phyloP scores from a whole-genome alignment of 768 basidiomycete genomes.

The Tricholoma terreum region DNA sequence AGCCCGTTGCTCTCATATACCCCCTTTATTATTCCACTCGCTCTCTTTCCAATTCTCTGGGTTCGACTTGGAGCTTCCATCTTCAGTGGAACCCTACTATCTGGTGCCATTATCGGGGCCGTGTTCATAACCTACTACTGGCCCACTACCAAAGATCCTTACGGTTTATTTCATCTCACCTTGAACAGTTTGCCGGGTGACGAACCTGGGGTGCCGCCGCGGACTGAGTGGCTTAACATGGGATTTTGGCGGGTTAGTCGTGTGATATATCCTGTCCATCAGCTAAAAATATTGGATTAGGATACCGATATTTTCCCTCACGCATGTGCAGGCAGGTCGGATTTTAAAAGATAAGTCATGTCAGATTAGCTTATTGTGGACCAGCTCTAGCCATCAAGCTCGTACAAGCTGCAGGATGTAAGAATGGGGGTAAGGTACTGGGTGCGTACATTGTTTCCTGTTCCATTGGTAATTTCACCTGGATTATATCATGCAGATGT shows the following conservation, averaged over 20 bases:
- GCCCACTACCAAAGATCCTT: slow-evolving; percentile 40
- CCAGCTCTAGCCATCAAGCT: slow-evolving; percentile 50
- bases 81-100: slow-evolving; percentile 1
- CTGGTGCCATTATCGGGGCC: not conserved
- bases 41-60: not conserved
- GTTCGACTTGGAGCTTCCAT: not conserved
- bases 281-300: slow-evolving; percentile 23
- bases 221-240: slow-evolving; percentile 71
- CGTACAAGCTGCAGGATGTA: slow-evolving; percentile 38
- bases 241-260: slow-evolving; percentile 60
- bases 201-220: slow-evolving; percentile 27
- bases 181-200: slow-evolving; percentile 45
- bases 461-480: not conserved
- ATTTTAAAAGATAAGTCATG: not conserved
- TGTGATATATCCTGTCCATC: not conserved
- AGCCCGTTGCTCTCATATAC: not conserved
- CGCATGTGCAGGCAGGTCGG: slow-evolving; percentile 52
- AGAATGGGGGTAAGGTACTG: slow-evolving; percentile 44
- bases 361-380: not conserved
- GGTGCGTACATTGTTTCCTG: slow-evolving; percentile 35
- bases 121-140: slow-evolving; percentile 4
- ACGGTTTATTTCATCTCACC: slow-evolving; percentile 54
- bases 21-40: not conserved
- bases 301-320: slow-evolving; percentile 49
- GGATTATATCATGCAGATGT: slow-evolving; percentile 43